Evolutionary conservation across 176 grass and related monocot genomes (phyloP).

Genomic region (Neostapfia colusana): DNA sequence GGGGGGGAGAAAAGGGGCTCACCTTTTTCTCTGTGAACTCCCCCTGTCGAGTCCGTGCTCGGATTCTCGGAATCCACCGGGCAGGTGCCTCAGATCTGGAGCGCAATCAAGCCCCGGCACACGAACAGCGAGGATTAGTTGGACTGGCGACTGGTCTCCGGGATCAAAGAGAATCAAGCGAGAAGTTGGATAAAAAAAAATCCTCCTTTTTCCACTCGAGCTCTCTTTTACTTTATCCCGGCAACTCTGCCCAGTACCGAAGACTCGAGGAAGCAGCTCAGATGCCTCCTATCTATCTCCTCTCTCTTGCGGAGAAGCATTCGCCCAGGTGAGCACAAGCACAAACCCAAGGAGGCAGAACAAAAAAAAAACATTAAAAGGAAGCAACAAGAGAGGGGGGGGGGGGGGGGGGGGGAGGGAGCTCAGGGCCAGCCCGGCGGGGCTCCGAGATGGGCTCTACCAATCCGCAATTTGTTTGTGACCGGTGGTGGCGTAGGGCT

Average conservation of each 20-base stretch:
- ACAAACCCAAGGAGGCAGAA: slow-evolving; percentile 53
- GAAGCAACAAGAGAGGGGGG: slow-evolving; percentile 15
- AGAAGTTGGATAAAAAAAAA: slow-evolving; percentile 33
- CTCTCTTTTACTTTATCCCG: slow-evolving; percentile 29
- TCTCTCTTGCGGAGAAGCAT: background rate
- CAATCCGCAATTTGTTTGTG: slow-evolving; percentile 47
- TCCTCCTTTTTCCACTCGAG: background rate
- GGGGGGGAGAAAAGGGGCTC: slow-evolving; percentile 25
- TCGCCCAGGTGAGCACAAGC: slow-evolving; percentile 40
- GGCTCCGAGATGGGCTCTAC: slow-evolving; percentile 38
- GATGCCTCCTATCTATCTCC: slow-evolving; percentile 5
- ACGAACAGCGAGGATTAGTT: slow-evolving; percentile 45
- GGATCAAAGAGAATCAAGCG: slow-evolving; percentile 50
- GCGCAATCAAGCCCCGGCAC: slow-evolving; percentile 26
- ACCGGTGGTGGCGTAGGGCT: slow-evolving; percentile 33
- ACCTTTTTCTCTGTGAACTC: slow-evolving; percentile 43
- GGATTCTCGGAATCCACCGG: slow-evolving; percentile 53
- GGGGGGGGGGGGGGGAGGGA: background rate
- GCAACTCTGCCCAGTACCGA: slow-evolving; percentile 38
- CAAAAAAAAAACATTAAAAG: slow-evolving; percentile 55
- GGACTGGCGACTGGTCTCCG: slow-evolving; percentile 19
- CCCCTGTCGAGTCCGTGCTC: slow-evolving; percentile 37
- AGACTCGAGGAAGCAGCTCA: slow-evolving; percentile 36
- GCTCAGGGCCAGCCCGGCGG: slow-evolving; percentile 59
- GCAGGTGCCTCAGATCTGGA: slow-evolving; percentile 61